These are phyloP conservation scores for Endoconidiophora laricicola DNA, from an alignment of 2,329 filamentous ascomycete genomes.

Conservation along the genomic window DNA sequence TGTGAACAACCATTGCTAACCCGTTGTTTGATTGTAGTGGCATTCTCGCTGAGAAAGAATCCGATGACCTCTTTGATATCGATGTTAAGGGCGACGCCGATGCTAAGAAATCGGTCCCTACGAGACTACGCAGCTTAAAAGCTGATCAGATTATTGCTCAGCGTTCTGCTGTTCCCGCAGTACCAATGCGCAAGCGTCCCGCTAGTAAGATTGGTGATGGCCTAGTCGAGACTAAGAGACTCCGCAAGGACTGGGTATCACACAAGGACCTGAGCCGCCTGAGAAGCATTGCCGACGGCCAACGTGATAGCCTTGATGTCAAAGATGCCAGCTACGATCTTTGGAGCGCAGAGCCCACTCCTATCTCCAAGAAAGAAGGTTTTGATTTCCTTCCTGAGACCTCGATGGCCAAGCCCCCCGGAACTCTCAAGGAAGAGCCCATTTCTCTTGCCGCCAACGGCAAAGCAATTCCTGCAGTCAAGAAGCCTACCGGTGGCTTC, in stretches of 20 bases:
- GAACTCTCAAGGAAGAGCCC: constrained; percentile 58
- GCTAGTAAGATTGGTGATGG: constrained; percentile 56
- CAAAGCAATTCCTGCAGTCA: constrained; percentile 62
- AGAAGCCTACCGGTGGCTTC: constrained; percentile 62
- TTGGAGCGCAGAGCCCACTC: constrained; percentile 38
- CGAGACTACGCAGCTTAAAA: constrained; percentile 65
- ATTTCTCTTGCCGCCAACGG: constrained; percentile 71
- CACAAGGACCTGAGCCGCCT: constrained; percentile 70
- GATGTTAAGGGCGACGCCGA: constrained; percentile 57
- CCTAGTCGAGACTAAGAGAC: constrained; percentile 56
- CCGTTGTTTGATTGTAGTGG: constrained; percentile 37
- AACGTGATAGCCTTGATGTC: constrained; percentile 37
- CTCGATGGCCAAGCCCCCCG: constrained; percentile 52
- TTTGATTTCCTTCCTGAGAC: constrained; percentile 52
- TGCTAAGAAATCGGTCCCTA: constrained; percentile 45
- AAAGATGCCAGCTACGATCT: constrained; percentile 60
- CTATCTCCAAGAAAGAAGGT: constrained; percentile 22
- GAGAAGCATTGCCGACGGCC: constrained; percentile 61
- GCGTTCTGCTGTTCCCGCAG: constrained; percentile 65
- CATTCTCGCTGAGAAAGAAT: constrained; percentile 66
- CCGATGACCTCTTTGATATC: constrained; percentile 70
- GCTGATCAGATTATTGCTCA: constrained; percentile 80
- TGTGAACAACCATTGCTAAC: constrained; percentile 6
- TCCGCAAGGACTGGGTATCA: constrained; percentile 63
- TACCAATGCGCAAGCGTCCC: constrained; percentile 62